These are phyloP conservation scores for Vanrija humicola DNA, from an alignment of 1,284 basidiomycete species.

Conservation along the genomic window DNA sequence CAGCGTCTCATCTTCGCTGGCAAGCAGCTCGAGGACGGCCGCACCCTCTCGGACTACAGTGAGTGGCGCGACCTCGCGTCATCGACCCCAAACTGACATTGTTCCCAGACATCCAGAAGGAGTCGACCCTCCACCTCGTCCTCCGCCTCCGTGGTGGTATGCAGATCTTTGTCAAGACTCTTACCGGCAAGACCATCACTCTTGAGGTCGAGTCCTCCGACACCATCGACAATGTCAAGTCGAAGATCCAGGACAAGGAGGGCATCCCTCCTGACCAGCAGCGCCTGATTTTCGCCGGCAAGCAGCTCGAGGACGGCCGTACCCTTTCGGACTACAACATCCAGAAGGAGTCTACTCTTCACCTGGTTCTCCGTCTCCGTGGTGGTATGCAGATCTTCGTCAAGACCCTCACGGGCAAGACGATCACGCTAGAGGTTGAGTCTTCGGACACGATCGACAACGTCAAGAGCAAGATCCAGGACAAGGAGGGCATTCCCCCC, in stretches of 20 bases:
- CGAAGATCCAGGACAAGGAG: constrained; percentile 94
- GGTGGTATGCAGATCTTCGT: constrained; percentile 75
- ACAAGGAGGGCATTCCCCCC: constrained; percentile 78
- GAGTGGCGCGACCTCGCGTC: constrained; percentile 16
- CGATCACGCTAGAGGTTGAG: constrained; percentile 95
- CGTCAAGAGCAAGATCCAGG: constrained; percentile 93
- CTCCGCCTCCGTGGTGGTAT: constrained; percentile 97
- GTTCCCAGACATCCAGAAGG: constrained; percentile 82
- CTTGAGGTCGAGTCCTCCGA: constrained; percentile 82
- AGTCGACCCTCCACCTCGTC: constrained; percentile 94
- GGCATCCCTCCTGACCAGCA: constrained; percentile 83
- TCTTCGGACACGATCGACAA: constrained; percentile 91
- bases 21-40: constrained; percentile 94
- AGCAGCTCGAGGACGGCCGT: constrained; percentile 93
- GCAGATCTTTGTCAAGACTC: constrained; percentile 49
- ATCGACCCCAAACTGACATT: background rate
- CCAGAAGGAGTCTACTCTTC: constrained; percentile 93
- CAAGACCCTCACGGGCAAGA: constrained; percentile 99
- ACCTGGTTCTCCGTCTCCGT: constrained; percentile 83
- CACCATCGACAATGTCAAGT: constrained; percentile 97
- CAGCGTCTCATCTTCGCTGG: constrained; percentile 91
- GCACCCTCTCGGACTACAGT: constrained; percentile 87
- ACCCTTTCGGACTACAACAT: constrained; percentile 92
- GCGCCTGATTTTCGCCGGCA: constrained; percentile 96
- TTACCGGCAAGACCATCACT: constrained; percentile 98